A percentile compares a stretch with the other conserved stretches of the same genome.
Evolutionary conservation across 2,329 filamentous ascomycete genomes (phyloP).

Genomic region (Sphaerulina vaccinii): DNA sequence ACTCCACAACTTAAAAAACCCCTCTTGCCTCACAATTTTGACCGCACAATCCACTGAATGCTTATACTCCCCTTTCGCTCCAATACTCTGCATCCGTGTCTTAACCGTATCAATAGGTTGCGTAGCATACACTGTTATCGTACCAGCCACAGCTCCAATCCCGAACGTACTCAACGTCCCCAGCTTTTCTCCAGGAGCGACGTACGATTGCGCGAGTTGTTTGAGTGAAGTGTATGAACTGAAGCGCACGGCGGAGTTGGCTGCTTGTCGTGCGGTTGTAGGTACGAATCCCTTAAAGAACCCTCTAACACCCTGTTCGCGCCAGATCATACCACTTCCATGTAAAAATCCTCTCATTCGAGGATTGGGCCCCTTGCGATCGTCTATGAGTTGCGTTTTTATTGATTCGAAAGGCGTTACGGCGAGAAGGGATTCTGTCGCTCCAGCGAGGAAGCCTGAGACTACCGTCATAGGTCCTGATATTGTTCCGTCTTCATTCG

Average conservation of each 20-base stretch:
- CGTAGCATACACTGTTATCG: slow-evolving; percentile 79
- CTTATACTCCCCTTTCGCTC: slow-evolving; percentile 76
- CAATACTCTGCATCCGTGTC: slow-evolving; percentile 94
- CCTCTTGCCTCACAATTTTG: slow-evolving; percentile 84
- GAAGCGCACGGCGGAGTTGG: slow-evolving; percentile 90
- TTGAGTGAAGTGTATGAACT: slow-evolving; percentile 90
- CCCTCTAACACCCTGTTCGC: slow-evolving; percentile 81
- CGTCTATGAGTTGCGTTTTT: slow-evolving; percentile 97
- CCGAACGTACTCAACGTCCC: slow-evolving; percentile 84
- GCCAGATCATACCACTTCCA: slow-evolving; percentile 80
- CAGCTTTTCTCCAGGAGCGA: slow-evolving; percentile 90
- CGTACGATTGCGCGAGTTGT: slow-evolving; percentile 90
- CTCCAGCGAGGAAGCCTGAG: slow-evolving; percentile 89
- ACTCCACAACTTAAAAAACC: slow-evolving; percentile 87
- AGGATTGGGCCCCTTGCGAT: slow-evolving; percentile 81
- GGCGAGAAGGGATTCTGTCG: slow-evolving; percentile 88
- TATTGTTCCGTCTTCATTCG: slow-evolving; percentile 81
- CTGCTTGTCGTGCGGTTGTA: slow-evolving; percentile 89
- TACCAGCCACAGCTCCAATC: slow-evolving; percentile 81
- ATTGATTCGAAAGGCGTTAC: slow-evolving; percentile 98
- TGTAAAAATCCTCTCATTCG: slow-evolving; percentile 90
- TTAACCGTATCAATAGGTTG: slow-evolving; percentile 89
- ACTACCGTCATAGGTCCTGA: slow-evolving; percentile 88
- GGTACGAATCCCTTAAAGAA: slow-evolving; percentile 98
- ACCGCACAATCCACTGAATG: slow-evolving; percentile 83